Evolutionary conservation across 2,329 filamentous ascomycete species (phyloP).

Genomic region (Volutella citrinella): DNA sequence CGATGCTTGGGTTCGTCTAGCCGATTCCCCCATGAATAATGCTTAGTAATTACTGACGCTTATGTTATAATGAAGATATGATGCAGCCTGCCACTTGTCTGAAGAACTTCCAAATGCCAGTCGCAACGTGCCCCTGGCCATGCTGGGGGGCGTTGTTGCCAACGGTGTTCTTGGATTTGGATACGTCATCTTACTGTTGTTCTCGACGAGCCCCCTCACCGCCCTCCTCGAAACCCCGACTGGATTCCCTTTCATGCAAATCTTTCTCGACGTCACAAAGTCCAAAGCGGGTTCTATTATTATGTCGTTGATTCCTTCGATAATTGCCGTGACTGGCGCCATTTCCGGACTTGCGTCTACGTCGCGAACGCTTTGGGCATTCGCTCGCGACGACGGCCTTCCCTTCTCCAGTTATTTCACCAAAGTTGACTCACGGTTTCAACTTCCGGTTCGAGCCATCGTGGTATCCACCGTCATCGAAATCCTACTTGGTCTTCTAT

Average conservation of each 20-base stretch:
- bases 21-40: too few relatives aligned
- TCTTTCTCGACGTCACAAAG: conserved; percentile 30
- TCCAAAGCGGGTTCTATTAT: conserved; percentile 23
- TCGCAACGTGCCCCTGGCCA: conserved; percentile 32
- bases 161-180: conserved; percentile 45
- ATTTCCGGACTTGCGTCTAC: conserved; percentile 34
- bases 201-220: conserved; percentile 37
- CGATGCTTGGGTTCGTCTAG: conserved; percentile 34
- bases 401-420: conserved; percentile 35
- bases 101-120: conserved; percentile 32
- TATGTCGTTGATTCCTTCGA: conserved; percentile 26
- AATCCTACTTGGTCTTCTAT: conserved; percentile 34
- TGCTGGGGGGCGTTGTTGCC: conserved; percentile 32
- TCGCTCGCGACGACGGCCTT: conserved; percentile 35
- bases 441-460: conserved; percentile 33
- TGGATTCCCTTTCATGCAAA: conserved; percentile 42
- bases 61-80: too few relatives aligned
- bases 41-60: too few relatives aligned
- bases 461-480: conserved; percentile 23
- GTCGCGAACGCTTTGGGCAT: conserved; percentile 37
- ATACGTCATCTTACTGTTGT: conserved; percentile 42
- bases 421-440: conserved; percentile 25
- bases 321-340: conserved; percentile 27
- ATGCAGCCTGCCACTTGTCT: conserved; percentile 32
- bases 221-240: conserved; percentile 36